Evolutionary conservation across 176 grass and related monocot species (phyloP).

Genomic region (Oryza punctata): DNA sequence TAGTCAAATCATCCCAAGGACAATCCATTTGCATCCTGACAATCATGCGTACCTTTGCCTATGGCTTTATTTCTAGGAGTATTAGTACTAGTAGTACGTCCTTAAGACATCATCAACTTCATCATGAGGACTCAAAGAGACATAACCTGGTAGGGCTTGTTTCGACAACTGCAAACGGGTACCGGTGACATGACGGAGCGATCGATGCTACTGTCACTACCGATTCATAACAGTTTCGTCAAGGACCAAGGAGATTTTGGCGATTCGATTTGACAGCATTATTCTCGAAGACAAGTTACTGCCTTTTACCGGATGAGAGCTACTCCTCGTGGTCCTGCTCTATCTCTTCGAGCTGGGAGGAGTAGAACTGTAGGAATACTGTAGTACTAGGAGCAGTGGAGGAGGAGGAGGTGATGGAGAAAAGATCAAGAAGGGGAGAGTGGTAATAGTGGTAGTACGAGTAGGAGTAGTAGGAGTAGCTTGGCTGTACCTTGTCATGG

Average conservation of each 20-base stretch:
- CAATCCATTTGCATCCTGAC: neutral
- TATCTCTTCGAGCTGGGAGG: neutral
- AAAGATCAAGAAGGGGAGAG: conserved; percentile 25
- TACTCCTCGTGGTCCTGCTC: neutral
- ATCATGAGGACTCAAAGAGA: neutral
- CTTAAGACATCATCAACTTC: conserved; percentile 3
- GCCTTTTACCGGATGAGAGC: neutral
- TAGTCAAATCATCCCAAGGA: conserved; percentile 24
- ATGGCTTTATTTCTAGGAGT: conserved; percentile 3
- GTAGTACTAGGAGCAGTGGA: neutral
- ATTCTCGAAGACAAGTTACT: conserved; percentile 43
- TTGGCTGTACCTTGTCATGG: conserved; percentile 63
- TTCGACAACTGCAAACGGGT: neutral
- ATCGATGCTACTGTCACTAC: conserved; percentile 25
- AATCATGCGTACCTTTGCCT: neutral
- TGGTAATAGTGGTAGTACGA: neutral
- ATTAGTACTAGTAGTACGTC: neutral
- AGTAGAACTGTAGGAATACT: neutral
- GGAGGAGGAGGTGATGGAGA: conserved; percentile 12
- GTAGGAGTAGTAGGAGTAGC: too few species aligned
- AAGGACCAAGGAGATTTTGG: neutral
- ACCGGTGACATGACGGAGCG: conserved; percentile 23
- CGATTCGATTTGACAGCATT: conserved; percentile 54
- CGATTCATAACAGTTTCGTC: conserved; percentile 28
- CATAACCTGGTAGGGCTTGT: neutral